Percentiles rank a stretch among this genome's conserved stretches.
phyloP scores from a whole-genome alignment of 768 basidiomycete species.

The Arthromyces matolae region DNA sequence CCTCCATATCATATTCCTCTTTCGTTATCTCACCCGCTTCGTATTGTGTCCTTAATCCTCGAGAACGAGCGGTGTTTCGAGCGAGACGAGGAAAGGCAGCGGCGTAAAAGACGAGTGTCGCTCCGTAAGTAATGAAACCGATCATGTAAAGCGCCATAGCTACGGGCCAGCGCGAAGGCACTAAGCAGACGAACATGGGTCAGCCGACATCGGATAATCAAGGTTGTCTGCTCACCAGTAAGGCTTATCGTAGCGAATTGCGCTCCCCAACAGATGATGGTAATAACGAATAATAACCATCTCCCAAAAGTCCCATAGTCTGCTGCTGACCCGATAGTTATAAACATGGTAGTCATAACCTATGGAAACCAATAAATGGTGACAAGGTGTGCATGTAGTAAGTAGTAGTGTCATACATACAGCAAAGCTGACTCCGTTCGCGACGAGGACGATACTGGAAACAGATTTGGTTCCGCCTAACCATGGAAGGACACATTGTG shows the following conservation, averaged over 20 bases:
- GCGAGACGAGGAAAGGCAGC: conserved; percentile 80
- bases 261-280: conserved; percentile 74
- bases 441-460: conserved; percentile 70
- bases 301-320: conserved; percentile 78
- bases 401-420: conserved; percentile 30
- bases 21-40: conserved; percentile 54
- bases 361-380: no score
- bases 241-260: conserved; percentile 77
- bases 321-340: conserved; percentile 70
- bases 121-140: conserved; percentile 75
- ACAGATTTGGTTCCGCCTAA: conserved; percentile 67
- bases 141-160: conserved; percentile 80
- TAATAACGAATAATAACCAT: conserved; percentile 71
- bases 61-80: conserved; percentile 66
- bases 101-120: conserved; percentile 77
- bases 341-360: conserved; percentile 81
- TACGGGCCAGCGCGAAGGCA: conserved; percentile 63
- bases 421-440: conserved; percentile 75
- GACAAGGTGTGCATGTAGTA: not conserved
- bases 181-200: no score
- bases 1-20: conserved; percentile 69
- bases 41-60: conserved; percentile 49
- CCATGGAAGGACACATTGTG: conserved; percentile 80
- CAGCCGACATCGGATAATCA: no score
- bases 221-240: conserved; percentile 64